phyloP scores from a whole-genome alignment of 441 rosid genomes.

The Geranium incanum region DNA sequence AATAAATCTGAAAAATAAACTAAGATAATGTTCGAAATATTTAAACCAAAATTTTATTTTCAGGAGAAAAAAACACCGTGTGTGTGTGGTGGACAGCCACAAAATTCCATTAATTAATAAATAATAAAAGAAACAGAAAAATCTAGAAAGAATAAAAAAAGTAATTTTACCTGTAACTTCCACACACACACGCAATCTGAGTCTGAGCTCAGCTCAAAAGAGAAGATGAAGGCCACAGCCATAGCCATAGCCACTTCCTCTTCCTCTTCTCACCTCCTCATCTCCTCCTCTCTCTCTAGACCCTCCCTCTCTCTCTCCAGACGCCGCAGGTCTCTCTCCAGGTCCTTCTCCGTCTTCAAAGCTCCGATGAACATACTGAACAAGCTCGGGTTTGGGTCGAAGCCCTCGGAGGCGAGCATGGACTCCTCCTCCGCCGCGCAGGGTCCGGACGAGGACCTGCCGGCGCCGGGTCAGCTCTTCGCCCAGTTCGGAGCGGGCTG shows the following conservation, averaged over 20 bases:
- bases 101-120: too few species aligned
- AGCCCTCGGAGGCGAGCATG: slow-evolving; percentile 32
- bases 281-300: slow-evolving; percentile 20
- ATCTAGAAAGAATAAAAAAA: too few species aligned
- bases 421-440: slow-evolving; percentile 55
- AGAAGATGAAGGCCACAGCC: slow-evolving; percentile 1
- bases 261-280: slow-evolving; percentile 16
- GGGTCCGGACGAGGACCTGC: slow-evolving; percentile 60
- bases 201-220: too few species aligned
- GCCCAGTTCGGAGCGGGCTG: slow-evolving; percentile 86
- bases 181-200: too few species aligned
- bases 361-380: slow-evolving; percentile 76
- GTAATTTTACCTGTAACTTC: too few species aligned
- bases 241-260: not conserved
- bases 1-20: too few species aligned
- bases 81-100: too few species aligned
- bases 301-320: slow-evolving; percentile 13
- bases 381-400: slow-evolving; percentile 63
- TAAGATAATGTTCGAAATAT: too few species aligned
- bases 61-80: too few species aligned
- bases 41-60: too few species aligned
- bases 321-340: not conserved
- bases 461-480: slow-evolving; percentile 61
- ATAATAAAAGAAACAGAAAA: too few species aligned
- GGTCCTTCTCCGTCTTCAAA: slow-evolving; percentile 21